phyloP scores from a whole-genome alignment of 2,329 filamentous ascomycete genomes.

The Diaporthe sp. region DNA sequence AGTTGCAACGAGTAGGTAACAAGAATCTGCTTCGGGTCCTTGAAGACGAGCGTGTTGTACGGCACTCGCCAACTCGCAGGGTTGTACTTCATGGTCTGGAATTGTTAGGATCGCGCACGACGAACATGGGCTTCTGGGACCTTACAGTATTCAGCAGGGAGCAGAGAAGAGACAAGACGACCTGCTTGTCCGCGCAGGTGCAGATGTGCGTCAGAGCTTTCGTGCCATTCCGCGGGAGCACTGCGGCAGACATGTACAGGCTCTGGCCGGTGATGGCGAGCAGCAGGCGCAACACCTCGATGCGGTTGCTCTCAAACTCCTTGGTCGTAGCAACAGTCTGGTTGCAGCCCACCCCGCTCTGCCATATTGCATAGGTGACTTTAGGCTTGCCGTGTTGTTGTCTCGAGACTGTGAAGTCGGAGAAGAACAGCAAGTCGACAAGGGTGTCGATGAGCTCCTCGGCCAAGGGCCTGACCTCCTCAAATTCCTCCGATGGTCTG shows the following conservation, averaged over 20 bases:
- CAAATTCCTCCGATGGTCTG: conserved; percentile 71
- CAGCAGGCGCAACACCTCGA: conserved; percentile 87
- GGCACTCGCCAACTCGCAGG: conserved; percentile 93
- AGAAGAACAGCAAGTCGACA: conserved; percentile 90
- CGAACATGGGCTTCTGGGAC: not conserved
- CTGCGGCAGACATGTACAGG: conserved; percentile 87
- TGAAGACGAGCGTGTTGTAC: conserved; percentile 92
- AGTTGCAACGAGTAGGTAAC: conserved; percentile 94
- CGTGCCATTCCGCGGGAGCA: conserved; percentile 85
- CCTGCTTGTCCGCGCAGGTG: conserved; percentile 88
- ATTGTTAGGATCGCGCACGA: conserved; percentile 27
- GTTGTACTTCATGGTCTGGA: conserved; percentile 91
- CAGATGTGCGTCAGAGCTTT: conserved; percentile 89
- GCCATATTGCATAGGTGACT: conserved; percentile 95
- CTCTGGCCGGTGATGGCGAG: conserved; percentile 89
- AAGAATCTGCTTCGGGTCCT: conserved; percentile 88
- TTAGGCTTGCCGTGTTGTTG: conserved; percentile 78
- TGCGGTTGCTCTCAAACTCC: conserved; percentile 92
- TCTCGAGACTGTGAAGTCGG: conserved; percentile 85
- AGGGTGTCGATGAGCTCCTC: conserved; percentile 94
- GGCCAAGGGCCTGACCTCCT: conserved; percentile 86
- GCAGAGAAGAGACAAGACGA: conserved; percentile 89
- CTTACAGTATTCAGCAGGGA: conserved; percentile 90
- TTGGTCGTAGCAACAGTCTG: conserved; percentile 87
- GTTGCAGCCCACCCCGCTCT: conserved; percentile 96